Evolutionary conservation across 805 yeast genomes (phyloP), one percentile per base, ranked within the genome.

Genomic region (Hanseniaspora valbyensis): DNA sequence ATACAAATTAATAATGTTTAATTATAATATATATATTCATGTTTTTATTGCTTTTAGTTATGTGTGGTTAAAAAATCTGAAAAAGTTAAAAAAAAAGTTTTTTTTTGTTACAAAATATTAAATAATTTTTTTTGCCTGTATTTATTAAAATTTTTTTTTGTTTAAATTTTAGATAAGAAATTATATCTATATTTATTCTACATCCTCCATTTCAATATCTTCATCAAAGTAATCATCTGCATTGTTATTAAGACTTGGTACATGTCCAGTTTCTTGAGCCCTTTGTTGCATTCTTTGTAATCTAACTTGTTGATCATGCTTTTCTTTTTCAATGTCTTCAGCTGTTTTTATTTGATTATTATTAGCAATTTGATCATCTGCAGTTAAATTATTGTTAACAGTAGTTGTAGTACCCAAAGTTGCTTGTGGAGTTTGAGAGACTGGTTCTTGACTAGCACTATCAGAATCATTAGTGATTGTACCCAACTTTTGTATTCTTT

Each of bases 121-220:
- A 7, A 7, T 12, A 12, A n/a, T n/a, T n/a, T n/a, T n/a, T n/a
- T n/a, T n/a, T n/a, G n/a, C n/a, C n/a, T n/a, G n/a, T n/a, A n/a
- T n/a, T n/a, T n/a, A n/a, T n/a, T n/a, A n/a, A n/a, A n/a, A n/a
- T n/a, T n/a, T n/a, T n/a, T n/a, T n/a, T n/a, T n/a, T n/a, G n/a
- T n/a, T n/a, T n/a, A n/a, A n/a, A n/a, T n/a, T n/a, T n/a, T n/a
- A n/a, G n/a, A n/a, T n/a, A n/a, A n/a, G 10, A 9, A 9, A 6
- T 8, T 9, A 21, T 21, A 37, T 3, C 19, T 12, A 13, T 14
- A 25, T 8, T 38, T 63, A 77, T 29, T 77, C 75, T 49, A 82
- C 77, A 63, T 82, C 88, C 60, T 81, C 89, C 88, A 83, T 80
- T 56, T 81, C 86, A 34, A 78, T 65, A 57, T 81, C 87, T 36